phyloP scores from a whole-genome alignment of 768 basidiomycete species.

The Collybia nuda region DNA sequence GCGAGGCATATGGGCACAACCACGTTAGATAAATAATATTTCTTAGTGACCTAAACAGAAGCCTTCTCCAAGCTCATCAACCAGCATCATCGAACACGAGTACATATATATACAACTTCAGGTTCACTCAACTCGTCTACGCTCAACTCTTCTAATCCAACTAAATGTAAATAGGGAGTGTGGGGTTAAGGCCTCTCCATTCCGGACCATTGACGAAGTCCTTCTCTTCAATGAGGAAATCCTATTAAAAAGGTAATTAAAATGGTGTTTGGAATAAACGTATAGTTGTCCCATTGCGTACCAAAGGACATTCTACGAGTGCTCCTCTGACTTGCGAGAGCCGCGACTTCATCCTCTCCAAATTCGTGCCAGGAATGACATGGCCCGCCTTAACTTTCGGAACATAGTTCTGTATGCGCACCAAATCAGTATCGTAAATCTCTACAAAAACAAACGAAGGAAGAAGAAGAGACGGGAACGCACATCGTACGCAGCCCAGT shows the following conservation, averaged over 20 bases:
- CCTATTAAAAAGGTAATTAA: slow-evolving; percentile 37
- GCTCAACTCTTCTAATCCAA: background rate
- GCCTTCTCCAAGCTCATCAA: no score
- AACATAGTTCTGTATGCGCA: slow-evolving; percentile 56
- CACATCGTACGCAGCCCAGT: slow-evolving; percentile 80
- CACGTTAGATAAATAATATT: no score
- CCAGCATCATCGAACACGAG: no score
- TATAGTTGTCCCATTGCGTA: slow-evolving; percentile 30
- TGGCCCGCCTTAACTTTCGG: slow-evolving; percentile 82
- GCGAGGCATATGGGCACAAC: no score
- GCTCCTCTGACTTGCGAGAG: slow-evolving; percentile 68
- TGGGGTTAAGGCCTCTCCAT: slow-evolving; percentile 75
- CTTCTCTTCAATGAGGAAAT: slow-evolving; percentile 83
- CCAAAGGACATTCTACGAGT: slow-evolving; percentile 76
- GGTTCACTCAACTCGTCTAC: background rate
- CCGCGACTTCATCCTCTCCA: slow-evolving; percentile 74
- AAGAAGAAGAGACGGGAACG: slow-evolving; percentile 18
- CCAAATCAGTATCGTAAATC: background rate
- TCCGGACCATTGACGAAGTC: slow-evolving; percentile 68
- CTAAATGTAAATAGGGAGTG: slow-evolving; percentile 78
- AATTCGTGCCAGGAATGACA: slow-evolving; percentile 64
- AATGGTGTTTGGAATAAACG: background rate
- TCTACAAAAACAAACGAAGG: background rate
- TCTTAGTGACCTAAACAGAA: no score
- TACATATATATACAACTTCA: no score